Percentiles rank a stretch among this genome's conserved stretches.
These are phyloP conservation scores for Xerophyta viscosa DNA, from an alignment of 106 monocot species.

Conservation along the genomic window DNA sequence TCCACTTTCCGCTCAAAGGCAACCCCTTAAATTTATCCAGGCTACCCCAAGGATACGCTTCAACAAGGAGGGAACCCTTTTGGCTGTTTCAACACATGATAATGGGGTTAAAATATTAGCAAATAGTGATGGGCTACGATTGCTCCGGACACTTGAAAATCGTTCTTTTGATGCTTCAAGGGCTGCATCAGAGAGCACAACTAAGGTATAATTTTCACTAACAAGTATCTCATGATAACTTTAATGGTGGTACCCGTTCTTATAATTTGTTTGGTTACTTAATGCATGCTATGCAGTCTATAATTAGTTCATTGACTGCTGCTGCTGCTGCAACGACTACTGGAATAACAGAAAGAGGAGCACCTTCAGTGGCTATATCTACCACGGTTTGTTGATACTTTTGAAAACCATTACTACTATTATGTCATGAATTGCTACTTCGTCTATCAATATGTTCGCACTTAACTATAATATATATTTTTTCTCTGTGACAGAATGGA, in stretches of 20 bases:
- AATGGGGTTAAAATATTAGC: conserved; percentile 85
- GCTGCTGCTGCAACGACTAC: conserved; percentile 33
- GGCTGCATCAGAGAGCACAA: conserved; percentile 24
- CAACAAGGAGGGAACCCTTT: conserved; percentile 68
- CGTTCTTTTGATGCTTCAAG: conserved; percentile 50
- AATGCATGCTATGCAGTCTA: conserved; percentile 36
- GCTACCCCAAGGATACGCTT: conserved; percentile 71
- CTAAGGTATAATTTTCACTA: conserved; percentile 50
- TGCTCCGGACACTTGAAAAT: conserved; percentile 63
- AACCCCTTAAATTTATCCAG: too few relatives aligned
- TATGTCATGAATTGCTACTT: too few relatives aligned
- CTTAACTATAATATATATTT: too few relatives aligned
- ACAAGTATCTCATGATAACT: too few relatives aligned
- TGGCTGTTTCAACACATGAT: conserved; percentile 76
- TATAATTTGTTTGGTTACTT: too few relatives aligned
- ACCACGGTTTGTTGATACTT: too few relatives aligned
- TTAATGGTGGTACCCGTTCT: too few relatives aligned
- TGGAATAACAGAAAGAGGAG: conserved; percentile 44
- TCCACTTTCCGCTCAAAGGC: too few relatives aligned
- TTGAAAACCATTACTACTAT: too few relatives aligned
- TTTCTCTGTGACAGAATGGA: conserved; percentile 49
- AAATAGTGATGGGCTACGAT: conserved; percentile 65
- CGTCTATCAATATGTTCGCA: background rate
- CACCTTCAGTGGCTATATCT: conserved; percentile 34
- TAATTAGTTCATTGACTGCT: conserved; percentile 47